Evolutionary conservation across 768 basidiomycete genomes (phyloP).

Genomic region (Trametes coccinea): DNA sequence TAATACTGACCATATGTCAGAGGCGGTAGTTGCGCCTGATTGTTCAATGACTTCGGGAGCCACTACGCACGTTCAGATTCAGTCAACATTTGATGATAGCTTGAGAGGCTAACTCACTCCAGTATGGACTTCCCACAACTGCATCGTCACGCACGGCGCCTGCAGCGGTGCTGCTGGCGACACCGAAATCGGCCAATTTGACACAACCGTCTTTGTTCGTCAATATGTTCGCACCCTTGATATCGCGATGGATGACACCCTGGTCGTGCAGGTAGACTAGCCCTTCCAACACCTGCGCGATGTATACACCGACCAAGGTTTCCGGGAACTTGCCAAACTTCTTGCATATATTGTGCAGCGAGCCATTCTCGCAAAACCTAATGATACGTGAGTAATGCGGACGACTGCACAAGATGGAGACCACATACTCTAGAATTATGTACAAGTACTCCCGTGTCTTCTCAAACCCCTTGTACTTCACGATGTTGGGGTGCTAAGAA

Average conservation of each 20-base stretch:
- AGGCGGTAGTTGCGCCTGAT: slow-evolving; percentile 93
- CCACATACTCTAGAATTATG: slow-evolving; percentile 88
- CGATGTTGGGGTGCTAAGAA: slow-evolving; percentile 89
- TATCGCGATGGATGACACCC: slow-evolving; percentile 98
- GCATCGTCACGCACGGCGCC: slow-evolving; percentile 81
- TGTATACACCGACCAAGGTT: slow-evolving; percentile 93
- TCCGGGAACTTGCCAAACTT: slow-evolving; percentile 99
- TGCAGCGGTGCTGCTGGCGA: slow-evolving; percentile 77
- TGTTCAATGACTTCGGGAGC: slow-evolving; percentile 99
- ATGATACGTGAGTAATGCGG: neutral
- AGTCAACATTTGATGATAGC: neutral
- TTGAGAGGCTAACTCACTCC: slow-evolving; percentile 63
- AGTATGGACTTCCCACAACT: slow-evolving; percentile 97
- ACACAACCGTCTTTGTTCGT: slow-evolving; percentile 99
- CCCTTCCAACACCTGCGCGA: slow-evolving; percentile 94
- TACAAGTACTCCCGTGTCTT: slow-evolving; percentile 93
- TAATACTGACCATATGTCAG: slow-evolving; percentile 84
- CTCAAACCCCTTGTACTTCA: slow-evolving; percentile 98
- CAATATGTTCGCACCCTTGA: slow-evolving; percentile 98
- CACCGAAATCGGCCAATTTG: slow-evolving; percentile 99
- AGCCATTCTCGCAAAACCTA: slow-evolving; percentile 98
- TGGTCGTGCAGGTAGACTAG: slow-evolving; percentile 97
- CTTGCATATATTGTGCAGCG: slow-evolving; percentile 91
- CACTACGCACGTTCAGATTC: slow-evolving; percentile 51
- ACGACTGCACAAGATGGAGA: neutral